These are phyloP conservation scores for Hyparrhenia diplandra DNA, from an alignment of 176 grass and related monocot genomes.

Conservation along the genomic window DNA sequence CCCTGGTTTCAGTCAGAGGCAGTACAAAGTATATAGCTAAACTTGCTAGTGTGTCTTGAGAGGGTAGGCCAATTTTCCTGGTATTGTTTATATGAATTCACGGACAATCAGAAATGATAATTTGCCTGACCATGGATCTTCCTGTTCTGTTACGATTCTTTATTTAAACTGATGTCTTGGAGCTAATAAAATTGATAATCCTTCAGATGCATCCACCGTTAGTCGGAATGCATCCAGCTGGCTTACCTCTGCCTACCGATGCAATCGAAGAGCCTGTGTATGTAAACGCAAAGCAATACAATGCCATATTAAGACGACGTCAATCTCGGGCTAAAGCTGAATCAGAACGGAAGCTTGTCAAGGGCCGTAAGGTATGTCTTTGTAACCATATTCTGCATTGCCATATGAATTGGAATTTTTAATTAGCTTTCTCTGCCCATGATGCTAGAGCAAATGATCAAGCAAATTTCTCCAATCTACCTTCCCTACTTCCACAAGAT, in stretches of 20 bases:
- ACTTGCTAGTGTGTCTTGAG: neutral
- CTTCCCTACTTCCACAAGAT: slow-evolving; percentile 30
- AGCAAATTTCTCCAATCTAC: slow-evolving; percentile 33
- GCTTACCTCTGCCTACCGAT: slow-evolving; percentile 67
- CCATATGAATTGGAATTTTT: neutral
- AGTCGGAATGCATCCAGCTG: slow-evolving; percentile 60
- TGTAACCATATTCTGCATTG: neutral
- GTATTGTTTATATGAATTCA: neutral
- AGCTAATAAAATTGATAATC: slow-evolving; percentile 6
- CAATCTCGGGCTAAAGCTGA: slow-evolving; percentile 89
- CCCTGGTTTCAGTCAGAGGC: neutral
- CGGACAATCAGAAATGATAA: neutral
- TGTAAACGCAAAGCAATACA: slow-evolving; percentile 86
- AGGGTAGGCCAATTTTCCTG: neutral
- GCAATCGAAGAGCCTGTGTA: slow-evolving; percentile 83
- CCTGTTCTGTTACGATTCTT: neutral
- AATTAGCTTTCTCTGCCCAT: slow-evolving; percentile 29
- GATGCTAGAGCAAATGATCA: slow-evolving; percentile 33
- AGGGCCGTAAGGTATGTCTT: slow-evolving; percentile 67
- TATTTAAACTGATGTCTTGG: neutral
- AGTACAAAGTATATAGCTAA: neutral
- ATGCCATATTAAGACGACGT: slow-evolving; percentile 72
- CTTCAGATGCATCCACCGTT: slow-evolving; percentile 67
- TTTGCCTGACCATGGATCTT: neutral
- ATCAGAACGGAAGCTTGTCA: slow-evolving; percentile 71